A percentile compares a stretch with the other conserved stretches of the same genome.
Evolutionary conservation across 2,329 filamentous ascomycete species (phyloP).

Genomic region (Pyrenochaeta sp.): DNA sequence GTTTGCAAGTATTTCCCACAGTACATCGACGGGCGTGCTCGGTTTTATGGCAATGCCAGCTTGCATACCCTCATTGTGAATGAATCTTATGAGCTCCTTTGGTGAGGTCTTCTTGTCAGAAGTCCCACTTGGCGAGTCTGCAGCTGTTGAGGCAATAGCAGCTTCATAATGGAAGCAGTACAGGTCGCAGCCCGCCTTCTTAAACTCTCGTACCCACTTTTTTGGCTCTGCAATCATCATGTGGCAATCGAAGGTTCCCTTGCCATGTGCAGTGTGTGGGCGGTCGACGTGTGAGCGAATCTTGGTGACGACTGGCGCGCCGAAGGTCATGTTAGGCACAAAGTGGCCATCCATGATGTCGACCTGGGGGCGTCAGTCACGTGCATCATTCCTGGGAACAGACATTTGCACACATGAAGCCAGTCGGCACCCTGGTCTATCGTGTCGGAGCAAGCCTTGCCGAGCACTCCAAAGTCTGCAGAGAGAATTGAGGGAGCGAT

Average conservation of each 20-base stretch:
- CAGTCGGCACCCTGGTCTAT: constrained; percentile 80
- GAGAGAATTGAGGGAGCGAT: constrained; percentile 98
- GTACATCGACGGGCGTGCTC: constrained; percentile 85
- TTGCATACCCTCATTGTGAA: constrained; percentile 86
- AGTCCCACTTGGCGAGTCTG: constrained; percentile 76
- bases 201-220: constrained; percentile 97
- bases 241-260: constrained; percentile 97
- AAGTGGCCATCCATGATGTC: constrained; percentile 99
- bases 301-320: constrained; percentile 92
- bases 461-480: constrained; percentile 91
- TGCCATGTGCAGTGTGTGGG: constrained; percentile 73
- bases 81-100: constrained; percentile 85
- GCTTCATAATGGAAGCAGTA: constrained; percentile 99
- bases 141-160: constrained; percentile 81
- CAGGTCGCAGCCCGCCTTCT: constrained; percentile 93
- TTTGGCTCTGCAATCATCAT: constrained; percentile 99
- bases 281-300: constrained; percentile 85
- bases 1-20: constrained; percentile 88
- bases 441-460: constrained; percentile 84
- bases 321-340: constrained; percentile 98
- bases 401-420: constrained; percentile 45
- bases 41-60: constrained; percentile 97
- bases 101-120: constrained; percentile 80
- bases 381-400: constrained; percentile 4
- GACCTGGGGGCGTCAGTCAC: constrained; percentile 79